Base-by-base conservation (phyloP, 208 protist genomes). In the Trypanosoma boissoni region DNA sequence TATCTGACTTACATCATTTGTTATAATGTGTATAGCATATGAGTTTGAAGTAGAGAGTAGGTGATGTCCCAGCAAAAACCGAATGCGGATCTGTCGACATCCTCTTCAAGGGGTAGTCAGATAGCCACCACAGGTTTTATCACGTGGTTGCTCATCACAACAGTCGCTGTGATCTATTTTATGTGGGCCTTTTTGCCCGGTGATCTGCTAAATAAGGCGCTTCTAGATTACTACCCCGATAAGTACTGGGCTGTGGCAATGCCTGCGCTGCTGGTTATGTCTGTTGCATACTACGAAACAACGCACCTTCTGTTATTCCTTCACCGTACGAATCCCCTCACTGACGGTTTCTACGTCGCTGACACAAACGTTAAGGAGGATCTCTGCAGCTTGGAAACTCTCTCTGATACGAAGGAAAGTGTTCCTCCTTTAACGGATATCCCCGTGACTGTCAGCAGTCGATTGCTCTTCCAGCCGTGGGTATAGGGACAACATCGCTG, bases 101-200 rank as follows among this genome's bases (percentile, higher is more conserved):
- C 50, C 2, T 26, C n/a, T 29, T 45, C n/a, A 24, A 64, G 62
- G 29, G 64, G 74, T 0, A 80, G 72, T 32, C 83, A 94, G 44
- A 69, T 83, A 2, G 88, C 88, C 45, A 91, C 93, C 57, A 95
- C 89, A 48, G 91, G 91, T 55, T 95, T 97, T 70, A 92, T 95
- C 45, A 68, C 68, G 0, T 92, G 68, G 24, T 58, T 93, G 27
- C 57, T 93, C 14, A 81, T 83, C 39, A 77, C 84, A 0, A 59
- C 72, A 8, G 44, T 68, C 26, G 72, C 80, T 18, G 68, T 76
- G 18, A 44, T 61, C 32, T 97, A 92, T 68, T 62, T 96, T 26
- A 27, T 93, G 4, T 97, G 87, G 87, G 72, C 86, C 2, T 69
- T 84, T 18, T 32, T 92, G 31, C 84, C 86, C 0, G 74, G 76